Percentiles rank a stretch among this genome's conserved stretches.
Evolutionary conservation across 2,329 filamentous ascomycete species (phyloP).

Genomic region (Aspergillus quadricinctus): DNA sequence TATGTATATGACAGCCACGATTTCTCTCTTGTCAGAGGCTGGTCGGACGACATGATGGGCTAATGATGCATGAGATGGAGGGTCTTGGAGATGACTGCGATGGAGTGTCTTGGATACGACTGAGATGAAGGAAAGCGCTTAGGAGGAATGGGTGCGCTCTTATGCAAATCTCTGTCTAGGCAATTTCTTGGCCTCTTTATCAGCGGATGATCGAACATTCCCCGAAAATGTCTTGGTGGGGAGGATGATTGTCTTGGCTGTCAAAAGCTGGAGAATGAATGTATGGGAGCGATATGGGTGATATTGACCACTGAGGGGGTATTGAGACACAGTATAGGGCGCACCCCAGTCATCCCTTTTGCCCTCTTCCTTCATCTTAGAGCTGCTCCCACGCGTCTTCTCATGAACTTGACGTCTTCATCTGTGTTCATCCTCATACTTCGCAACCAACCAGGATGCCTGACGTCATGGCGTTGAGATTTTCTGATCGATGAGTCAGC

Average conservation of each 20-base stretch:
- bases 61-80: background rate
- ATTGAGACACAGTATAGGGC: background rate
- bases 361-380: background rate
- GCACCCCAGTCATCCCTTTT: background rate
- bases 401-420: background rate
- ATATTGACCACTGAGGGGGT: background rate
- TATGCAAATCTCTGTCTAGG: background rate
- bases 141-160: background rate
- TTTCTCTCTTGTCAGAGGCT: conserved; percentile 25
- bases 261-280: background rate
- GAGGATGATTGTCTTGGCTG: background rate
- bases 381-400: background rate
- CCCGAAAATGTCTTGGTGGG: background rate
- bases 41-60: conserved; percentile 13
- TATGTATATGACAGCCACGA: conserved; percentile 26
- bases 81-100: too few species aligned
- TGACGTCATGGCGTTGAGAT: conserved; percentile 2
- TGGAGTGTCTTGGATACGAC: too few species aligned
- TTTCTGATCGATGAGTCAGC: conserved; percentile 3
- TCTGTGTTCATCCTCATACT: too few species aligned
- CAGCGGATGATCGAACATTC: background rate
- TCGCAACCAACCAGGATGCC: background rate
- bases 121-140: too few species aligned
- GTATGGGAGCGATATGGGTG: background rate
- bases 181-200: background rate